These are phyloP conservation scores for Udeniomyces megalosporus DNA, from an alignment of 768 basidiomycete genomes.

Conservation along the genomic window DNA sequence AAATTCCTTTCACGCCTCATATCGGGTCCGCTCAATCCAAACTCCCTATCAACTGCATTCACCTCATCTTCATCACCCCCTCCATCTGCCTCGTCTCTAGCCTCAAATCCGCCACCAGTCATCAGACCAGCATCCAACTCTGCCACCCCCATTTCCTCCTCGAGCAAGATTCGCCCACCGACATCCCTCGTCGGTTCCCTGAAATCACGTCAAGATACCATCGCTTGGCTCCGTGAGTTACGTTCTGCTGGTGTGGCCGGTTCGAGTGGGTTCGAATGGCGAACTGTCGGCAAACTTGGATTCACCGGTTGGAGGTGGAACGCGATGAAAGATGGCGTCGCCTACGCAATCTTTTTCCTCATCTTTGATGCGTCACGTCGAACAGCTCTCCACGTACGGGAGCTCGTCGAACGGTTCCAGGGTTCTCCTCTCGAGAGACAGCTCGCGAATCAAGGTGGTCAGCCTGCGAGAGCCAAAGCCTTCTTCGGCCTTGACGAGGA, in stretches of 20 bases:
- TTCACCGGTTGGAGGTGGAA: conserved; percentile 14
- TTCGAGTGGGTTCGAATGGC: not conserved
- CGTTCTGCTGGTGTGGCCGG: not conserved
- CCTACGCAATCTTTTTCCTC: conserved; percentile 12
- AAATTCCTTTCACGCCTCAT: conserved; percentile 4
- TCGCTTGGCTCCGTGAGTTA: conserved; percentile 8
- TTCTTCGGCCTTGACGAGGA: conserved; percentile 11
- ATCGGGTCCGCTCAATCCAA: not conserved
- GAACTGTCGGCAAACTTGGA: not conserved
- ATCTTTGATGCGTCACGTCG: conserved; percentile 14
- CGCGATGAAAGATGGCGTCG: conserved; percentile 11
- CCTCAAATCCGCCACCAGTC: not conserved
- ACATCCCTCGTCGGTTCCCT: not conserved
- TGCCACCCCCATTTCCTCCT: not conserved
- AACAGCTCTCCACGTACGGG: conserved; percentile 3
- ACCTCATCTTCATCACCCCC: too few relatives aligned
- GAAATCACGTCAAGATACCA: not conserved
- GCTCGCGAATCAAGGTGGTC: not conserved
- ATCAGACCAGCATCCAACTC: too few relatives aligned
- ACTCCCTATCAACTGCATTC: not conserved
- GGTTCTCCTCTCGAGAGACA: not conserved
- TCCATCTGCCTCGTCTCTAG: not conserved
- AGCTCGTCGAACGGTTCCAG: conserved; percentile 2
- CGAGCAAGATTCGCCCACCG: not conserved
- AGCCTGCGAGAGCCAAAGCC: not conserved